A percentile compares a stretch with the other conserved stretches of the same genome.
Conservation (phyloP, 441 rosid species). For the Hura crepitans region DNA sequence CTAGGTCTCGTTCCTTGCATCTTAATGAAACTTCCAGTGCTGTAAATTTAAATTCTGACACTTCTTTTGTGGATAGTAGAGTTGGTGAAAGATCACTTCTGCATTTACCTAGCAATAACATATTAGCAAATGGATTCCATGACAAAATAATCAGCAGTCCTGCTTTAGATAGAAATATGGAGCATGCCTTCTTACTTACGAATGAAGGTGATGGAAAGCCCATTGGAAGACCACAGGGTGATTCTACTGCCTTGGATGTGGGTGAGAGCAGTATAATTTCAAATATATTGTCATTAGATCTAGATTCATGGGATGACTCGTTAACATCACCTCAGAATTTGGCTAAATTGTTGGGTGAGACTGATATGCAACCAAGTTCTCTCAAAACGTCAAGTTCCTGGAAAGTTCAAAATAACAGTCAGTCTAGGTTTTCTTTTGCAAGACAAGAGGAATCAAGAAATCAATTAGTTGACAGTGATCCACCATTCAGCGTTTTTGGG, state of each 20-base stretch:
- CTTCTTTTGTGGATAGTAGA: constrained; percentile 35
- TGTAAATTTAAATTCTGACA: constrained; percentile 32
- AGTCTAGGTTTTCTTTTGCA: constrained; percentile 95
- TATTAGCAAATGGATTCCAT: constrained; percentile 47
- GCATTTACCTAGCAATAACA: constrained; percentile 31
- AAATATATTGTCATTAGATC: constrained; percentile 71
- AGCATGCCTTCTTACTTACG: constrained; percentile 37
- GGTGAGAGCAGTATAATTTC: constrained; percentile 76
- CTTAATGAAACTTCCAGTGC: constrained; percentile 36
- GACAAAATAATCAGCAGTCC: constrained; percentile 35
- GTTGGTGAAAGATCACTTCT: constrained; percentile 28
- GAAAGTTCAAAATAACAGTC: constrained; percentile 57
- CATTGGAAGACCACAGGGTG: constrained; percentile 27
- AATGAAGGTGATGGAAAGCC: constrained; percentile 44
- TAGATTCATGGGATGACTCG: constrained; percentile 81
- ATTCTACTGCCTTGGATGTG: constrained; percentile 30
- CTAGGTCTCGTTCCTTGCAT: constrained; percentile 47
- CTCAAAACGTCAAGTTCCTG: constrained; percentile 45
- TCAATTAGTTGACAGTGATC: constrained; percentile 39
- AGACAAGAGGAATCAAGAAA: constrained; percentile 59
- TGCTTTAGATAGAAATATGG: constrained; percentile 34
- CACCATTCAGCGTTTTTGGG: constrained; percentile 34
- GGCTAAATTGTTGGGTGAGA: constrained; percentile 55
- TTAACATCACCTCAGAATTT: constrained; percentile 60
- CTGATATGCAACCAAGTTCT: constrained; percentile 48